phyloP scores from a whole-genome alignment of 2,329 filamentous ascomycete species.

The Fusarium oxysporum region DNA sequence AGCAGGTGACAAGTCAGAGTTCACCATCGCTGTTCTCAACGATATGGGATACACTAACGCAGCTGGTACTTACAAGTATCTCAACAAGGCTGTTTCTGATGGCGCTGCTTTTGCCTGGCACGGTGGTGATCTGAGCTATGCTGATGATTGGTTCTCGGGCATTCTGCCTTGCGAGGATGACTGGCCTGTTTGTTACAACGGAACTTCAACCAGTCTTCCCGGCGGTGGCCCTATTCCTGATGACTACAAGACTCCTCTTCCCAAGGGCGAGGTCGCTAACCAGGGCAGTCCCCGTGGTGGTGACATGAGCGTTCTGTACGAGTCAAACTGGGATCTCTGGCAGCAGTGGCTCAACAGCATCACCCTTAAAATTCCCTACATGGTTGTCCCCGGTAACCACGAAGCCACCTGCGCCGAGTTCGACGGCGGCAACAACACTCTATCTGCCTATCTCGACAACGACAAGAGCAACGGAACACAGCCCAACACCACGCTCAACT shows the following conservation, averaged over 20 bases:
- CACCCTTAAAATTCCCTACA: neutral
- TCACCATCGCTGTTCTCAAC: neutral
- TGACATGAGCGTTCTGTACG: neutral
- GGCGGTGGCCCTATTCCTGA: neutral
- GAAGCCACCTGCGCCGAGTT: neutral
- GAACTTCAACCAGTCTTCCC: neutral
- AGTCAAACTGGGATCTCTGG: constrained; percentile 22
- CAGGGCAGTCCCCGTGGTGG: constrained; percentile 4
- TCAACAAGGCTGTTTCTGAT: neutral
- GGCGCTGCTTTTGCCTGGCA: constrained; percentile 2
- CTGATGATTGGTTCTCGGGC: constrained; percentile 11
- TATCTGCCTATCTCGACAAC: neutral
- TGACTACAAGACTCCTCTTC: neutral
- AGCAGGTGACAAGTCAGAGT: neutral
- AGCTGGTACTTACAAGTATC: neutral
- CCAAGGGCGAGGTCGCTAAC: neutral
- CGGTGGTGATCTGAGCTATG: constrained; percentile 7
- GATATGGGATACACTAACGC: constrained; percentile 11
- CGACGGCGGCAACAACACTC: neutral
- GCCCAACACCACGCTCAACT: neutral
- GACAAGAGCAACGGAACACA: neutral
- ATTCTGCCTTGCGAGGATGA: neutral
- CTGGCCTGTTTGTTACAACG: constrained; percentile 15
- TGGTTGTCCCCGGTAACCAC: constrained; percentile 4
- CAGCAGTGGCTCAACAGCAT: constrained; percentile 10